phyloP scores from a whole-genome alignment of 2,329 filamentous ascomycete genomes.

The Penicillium decumbens region DNA sequence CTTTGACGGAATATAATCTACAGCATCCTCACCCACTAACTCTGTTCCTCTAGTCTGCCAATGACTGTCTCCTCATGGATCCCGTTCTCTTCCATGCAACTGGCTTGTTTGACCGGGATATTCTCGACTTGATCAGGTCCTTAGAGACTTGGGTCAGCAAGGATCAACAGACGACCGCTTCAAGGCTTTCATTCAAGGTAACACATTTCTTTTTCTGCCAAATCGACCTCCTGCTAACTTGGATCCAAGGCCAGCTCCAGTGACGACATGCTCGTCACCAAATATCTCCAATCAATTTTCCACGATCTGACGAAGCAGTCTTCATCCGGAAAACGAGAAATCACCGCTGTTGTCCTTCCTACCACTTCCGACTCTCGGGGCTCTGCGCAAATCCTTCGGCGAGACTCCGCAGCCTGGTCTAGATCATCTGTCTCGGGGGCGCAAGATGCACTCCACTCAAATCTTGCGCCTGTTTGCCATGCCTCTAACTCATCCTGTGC shows the following conservation, averaged over 20 bases:
- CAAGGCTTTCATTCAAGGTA: slow-evolving; percentile 36
- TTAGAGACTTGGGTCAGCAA: slow-evolving; percentile 29
- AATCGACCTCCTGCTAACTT: not conserved
- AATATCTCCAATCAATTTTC: slow-evolving; percentile 45
- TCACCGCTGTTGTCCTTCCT: slow-evolving; percentile 54
- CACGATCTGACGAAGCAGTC: slow-evolving; percentile 40
- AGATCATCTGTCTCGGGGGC: slow-evolving; percentile 1
- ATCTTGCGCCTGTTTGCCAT: slow-evolving; percentile 70
- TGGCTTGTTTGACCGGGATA: slow-evolving; percentile 9
- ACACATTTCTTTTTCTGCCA: slow-evolving; percentile 1
- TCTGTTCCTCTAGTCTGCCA: slow-evolving; percentile 10
- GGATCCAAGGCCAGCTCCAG: slow-evolving; percentile 4
- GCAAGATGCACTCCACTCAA: slow-evolving; percentile 30
- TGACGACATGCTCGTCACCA: slow-evolving; percentile 34
- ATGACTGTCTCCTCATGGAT: slow-evolving; percentile 21
- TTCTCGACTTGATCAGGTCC: slow-evolving; percentile 38
- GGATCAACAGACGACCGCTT: slow-evolving; percentile 18
- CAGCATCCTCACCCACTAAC: not conserved
- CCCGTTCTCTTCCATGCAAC: slow-evolving; percentile 15
- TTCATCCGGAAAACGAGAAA: slow-evolving; percentile 45
- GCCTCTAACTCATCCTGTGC: slow-evolving; percentile 63
- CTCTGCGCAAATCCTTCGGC: slow-evolving; percentile 1
- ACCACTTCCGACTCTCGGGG: not conserved
- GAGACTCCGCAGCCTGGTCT: not conserved
- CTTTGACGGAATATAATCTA: not conserved